phyloP scores from a whole-genome alignment of 2,329 filamentous ascomycete genomes.

The Acarospora socialis region DNA sequence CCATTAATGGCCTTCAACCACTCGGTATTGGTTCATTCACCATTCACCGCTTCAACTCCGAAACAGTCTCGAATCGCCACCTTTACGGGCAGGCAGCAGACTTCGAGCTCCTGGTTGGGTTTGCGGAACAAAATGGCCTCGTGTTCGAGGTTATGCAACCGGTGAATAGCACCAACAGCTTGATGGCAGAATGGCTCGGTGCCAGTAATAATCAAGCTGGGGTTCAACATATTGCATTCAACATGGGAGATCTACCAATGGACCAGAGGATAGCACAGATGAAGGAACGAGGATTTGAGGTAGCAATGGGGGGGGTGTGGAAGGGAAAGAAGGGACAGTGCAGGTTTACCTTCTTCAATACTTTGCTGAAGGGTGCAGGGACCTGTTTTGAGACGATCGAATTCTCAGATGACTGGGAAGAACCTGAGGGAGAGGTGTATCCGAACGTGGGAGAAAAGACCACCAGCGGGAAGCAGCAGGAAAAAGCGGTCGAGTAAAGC shows the following conservation, averaged over 20 bases:
- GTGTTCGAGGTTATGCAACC: constrained; percentile 13
- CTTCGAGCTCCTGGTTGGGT: constrained; percentile 12
- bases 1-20: constrained; percentile 10
- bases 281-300: constrained; percentile 4
- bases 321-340: constrained; percentile 7
- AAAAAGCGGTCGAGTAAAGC: too few species aligned
- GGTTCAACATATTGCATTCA: constrained; percentile 7
- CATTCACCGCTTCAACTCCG: constrained; percentile 9
- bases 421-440: too few species aligned
- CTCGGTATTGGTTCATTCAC: constrained; percentile 12
- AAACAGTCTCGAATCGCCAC: constrained; percentile 5
- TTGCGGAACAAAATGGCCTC: constrained; percentile 11
- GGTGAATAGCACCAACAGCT: constrained; percentile 1
- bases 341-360: constrained; percentile 8
- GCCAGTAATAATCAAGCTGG: constrained; percentile 3
- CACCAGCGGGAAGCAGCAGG: too few species aligned
- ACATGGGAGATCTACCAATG: constrained; percentile 5
- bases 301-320: constrained; percentile 8
- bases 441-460: too few species aligned
- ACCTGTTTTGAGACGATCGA: constrained; percentile 14
- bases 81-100: constrained; percentile 5
- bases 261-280: constrained; percentile 3
- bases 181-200: constrained; percentile 9
- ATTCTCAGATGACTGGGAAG: constrained; percentile 25
- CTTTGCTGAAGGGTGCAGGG: constrained; percentile 3